phyloP scores from a whole-genome alignment of 2,329 filamentous ascomycete species.

The Escovopsis sp. region DNA sequence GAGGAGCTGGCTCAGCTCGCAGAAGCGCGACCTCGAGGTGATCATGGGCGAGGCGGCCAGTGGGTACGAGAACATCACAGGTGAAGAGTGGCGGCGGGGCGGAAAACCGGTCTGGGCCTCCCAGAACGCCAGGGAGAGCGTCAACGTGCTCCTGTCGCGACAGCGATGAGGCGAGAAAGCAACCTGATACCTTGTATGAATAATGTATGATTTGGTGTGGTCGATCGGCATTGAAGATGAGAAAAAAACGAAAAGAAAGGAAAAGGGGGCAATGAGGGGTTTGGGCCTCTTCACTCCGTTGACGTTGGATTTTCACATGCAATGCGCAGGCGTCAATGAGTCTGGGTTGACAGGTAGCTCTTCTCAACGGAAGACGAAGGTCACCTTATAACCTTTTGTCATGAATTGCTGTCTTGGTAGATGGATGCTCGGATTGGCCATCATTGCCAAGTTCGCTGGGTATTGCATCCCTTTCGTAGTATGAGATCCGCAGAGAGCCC shows the following conservation, averaged over 20 bases:
- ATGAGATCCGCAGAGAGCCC: not conserved
- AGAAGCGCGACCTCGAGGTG: constrained; percentile 79
- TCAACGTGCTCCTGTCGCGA: constrained; percentile 43
- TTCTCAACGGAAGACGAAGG: no score
- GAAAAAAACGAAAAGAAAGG: no score
- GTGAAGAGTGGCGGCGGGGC: constrained; percentile 55
- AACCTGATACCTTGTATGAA: not conserved
- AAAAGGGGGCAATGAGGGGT: no score
- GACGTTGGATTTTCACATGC: no score
- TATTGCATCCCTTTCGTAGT: not conserved
- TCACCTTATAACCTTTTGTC: no score
- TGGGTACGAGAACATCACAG: constrained; percentile 40
- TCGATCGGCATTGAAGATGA: no score
- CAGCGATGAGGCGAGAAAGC: constrained; percentile 19
- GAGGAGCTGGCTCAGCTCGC: constrained; percentile 74
- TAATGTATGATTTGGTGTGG: not conserved
- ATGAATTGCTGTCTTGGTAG: not conserved
- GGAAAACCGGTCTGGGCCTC: constrained; percentile 42
- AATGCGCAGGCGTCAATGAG: no score
- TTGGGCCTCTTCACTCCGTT: no score
- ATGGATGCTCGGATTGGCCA: not conserved
- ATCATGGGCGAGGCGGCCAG: constrained; percentile 68
- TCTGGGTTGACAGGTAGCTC: no score
- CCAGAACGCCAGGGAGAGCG: constrained; percentile 45
- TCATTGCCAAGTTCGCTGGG: not conserved